Evolutionary conservation across 2,329 filamentous ascomycete genomes (phyloP).

Genomic region (Fusarium paranaense): DNA sequence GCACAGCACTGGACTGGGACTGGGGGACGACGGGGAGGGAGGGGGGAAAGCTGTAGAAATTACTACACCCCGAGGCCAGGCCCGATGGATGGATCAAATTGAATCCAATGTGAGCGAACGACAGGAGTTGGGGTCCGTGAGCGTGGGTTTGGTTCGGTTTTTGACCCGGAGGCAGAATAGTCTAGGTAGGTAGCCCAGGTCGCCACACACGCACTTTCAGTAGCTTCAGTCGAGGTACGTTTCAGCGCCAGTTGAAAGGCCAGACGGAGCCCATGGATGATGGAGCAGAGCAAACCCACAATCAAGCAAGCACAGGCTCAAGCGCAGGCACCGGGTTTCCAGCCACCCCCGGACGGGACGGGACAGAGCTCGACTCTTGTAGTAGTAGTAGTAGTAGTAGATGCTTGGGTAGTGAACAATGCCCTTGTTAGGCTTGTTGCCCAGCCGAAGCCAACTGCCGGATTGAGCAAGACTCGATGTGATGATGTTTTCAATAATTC

Average conservation of each 20-base stretch:
- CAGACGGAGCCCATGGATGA: not conserved
- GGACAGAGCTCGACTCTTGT: constrained; percentile 15
- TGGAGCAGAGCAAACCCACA: not conserved
- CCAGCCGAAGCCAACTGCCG: constrained; percentile 25
- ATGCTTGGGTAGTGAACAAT: not conserved
- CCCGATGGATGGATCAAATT: not conserved
- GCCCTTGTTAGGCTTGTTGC: not conserved
- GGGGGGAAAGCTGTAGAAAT: constrained; percentile 12
- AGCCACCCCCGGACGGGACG: constrained; percentile 22
- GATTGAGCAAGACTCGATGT: not conserved
- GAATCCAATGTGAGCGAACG: not conserved
- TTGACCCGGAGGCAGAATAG: not conserved
- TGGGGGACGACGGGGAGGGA: not conserved
- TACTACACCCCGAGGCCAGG: constrained; percentile 4
- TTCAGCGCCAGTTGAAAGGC: not conserved
- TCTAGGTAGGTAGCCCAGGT: not conserved
- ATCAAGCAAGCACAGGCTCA: constrained; percentile 26
- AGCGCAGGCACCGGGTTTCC: constrained; percentile 29
- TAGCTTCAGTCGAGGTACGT: not conserved
- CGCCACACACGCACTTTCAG: constrained; percentile 20
- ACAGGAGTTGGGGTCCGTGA: constrained; percentile 7
- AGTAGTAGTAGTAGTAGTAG: not conserved
- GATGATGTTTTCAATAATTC: not conserved
- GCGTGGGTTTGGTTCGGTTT: constrained; percentile 1
- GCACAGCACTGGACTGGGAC: not conserved